Percentiles rank a stretch among this genome's conserved stretches.
phyloP scores from a whole-genome alignment of 805 yeast genomes.

The Candida takata region DNA sequence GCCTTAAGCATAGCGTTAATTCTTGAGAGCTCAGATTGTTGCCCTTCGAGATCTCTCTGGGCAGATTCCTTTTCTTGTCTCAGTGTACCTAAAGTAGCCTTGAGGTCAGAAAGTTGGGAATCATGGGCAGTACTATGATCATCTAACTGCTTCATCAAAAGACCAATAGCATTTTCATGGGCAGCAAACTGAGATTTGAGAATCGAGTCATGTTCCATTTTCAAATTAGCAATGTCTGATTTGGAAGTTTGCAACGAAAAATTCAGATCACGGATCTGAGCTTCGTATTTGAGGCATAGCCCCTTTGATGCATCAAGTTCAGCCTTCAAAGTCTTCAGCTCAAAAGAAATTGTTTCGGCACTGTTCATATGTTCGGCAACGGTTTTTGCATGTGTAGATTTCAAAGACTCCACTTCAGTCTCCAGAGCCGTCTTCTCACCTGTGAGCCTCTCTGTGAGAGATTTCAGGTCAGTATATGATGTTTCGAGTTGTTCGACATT shows the following conservation, averaged over 20 bases:
- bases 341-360: constrained; percentile 2
- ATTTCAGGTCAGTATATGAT: constrained; percentile 7
- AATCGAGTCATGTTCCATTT: constrained; percentile 4
- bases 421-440: constrained; percentile 7
- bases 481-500: constrained; percentile 10
- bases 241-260: constrained; percentile 6
- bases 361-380: neutral
- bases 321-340: constrained; percentile 1
- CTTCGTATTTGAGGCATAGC: constrained; percentile 4
- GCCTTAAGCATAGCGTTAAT: neutral
- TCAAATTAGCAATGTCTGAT: constrained; percentile 1
- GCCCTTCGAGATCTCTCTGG: neutral
- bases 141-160: neutral
- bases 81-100: neutral
- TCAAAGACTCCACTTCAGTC: neutral
- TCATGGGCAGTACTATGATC: neutral
- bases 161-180: neutral
- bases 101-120: neutral
- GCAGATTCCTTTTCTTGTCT: constrained; percentile 1
- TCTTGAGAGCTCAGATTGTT: neutral
- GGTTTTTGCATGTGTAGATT: neutral
- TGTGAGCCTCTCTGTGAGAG: constrained; percentile 6
- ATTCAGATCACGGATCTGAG: constrained; percentile 8
- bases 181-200: neutral
- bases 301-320: constrained; percentile 11